Percentiles rank a stretch among this genome's conserved stretches.
These are phyloP conservation scores for Melastoma malabathricum DNA, from an alignment of 345 rosid species.

Conservation along the genomic window DNA sequence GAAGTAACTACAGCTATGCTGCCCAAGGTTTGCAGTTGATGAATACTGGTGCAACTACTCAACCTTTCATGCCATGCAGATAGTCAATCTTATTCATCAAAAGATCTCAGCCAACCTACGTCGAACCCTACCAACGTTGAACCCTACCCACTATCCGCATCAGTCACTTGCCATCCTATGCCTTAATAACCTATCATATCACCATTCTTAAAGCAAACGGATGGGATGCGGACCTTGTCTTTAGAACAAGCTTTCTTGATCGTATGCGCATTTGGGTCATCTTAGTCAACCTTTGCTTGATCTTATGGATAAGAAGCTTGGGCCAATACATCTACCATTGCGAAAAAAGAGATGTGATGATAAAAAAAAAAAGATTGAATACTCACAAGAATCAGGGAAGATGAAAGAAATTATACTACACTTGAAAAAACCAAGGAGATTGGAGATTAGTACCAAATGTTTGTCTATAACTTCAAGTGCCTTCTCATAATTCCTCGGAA, in stretches of 20 bases:
- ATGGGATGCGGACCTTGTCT: constrained; percentile 45
- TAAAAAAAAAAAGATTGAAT: too few species aligned
- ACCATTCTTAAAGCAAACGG: too few species aligned
- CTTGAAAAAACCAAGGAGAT: not conserved
- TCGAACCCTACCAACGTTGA: not conserved
- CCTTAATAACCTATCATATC: too few species aligned
- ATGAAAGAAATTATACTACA: not conserved
- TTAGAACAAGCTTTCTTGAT: constrained; percentile 80
- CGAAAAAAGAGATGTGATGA: not conserved
- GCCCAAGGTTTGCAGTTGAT: too few species aligned
- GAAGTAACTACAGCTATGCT: not conserved
- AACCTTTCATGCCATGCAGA: not conserved
- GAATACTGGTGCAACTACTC: not conserved
- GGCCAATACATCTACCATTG: constrained; percentile 72
- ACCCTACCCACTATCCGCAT: too few species aligned
- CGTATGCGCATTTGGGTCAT: constrained; percentile 99
- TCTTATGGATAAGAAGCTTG: constrained; percentile 73
- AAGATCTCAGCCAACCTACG: not conserved
- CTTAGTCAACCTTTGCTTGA: constrained; percentile 83
- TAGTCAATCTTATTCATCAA: constrained; percentile 1
- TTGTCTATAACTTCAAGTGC: constrained; percentile 88
- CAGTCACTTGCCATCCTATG: too few species aligned
- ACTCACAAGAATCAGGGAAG: not conserved
- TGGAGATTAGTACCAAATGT: constrained; percentile 46
- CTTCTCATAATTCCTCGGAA: constrained; percentile 75